These are phyloP conservation scores for Sordariomycetes sp. DNA, from an alignment of 2,329 filamentous ascomycete genomes.

Conservation along the genomic window DNA sequence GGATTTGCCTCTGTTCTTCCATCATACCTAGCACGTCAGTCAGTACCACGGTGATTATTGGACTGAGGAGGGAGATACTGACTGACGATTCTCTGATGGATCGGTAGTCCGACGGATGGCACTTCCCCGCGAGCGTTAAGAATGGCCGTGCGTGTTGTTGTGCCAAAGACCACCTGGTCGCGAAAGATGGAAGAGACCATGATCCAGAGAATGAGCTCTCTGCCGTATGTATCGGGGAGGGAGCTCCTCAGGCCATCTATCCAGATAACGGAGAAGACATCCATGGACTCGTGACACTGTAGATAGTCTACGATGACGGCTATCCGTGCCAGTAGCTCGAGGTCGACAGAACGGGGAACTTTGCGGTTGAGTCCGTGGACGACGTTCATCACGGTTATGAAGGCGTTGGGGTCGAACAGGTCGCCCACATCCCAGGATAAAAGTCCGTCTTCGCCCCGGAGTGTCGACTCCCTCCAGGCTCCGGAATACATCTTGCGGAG, in stretches of 20 bases:
- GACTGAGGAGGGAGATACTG: neutral
- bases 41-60: neutral
- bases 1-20: neutral
- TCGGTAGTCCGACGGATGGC: neutral
- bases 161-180: neutral
- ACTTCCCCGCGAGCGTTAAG: neutral
- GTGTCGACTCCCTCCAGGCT: slow-evolving; percentile 6
- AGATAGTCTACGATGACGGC: slow-evolving; percentile 28
- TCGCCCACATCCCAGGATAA: slow-evolving; percentile 8
- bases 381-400: slow-evolving; percentile 27
- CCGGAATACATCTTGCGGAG: slow-evolving; percentile 9
- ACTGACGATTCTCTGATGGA: neutral
- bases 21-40: neutral
- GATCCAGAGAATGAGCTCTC: slow-evolving; percentile 7
- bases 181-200: slow-evolving; percentile 7
- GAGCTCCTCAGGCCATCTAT: slow-evolving; percentile 9
- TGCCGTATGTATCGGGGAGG: neutral
- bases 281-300: slow-evolving; percentile 25
- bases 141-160: neutral
- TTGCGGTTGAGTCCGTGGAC: slow-evolving; percentile 26
- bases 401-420: slow-evolving; percentile 20
- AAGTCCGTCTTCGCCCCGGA: neutral
- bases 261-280: slow-evolving; percentile 27
- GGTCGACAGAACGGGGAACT: slow-evolving; percentile 20
- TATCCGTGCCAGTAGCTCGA: slow-evolving; percentile 28